Conservation (phyloP, 192 early-diverging fungal genomes). For the Mortierella hygrophila region DNA sequence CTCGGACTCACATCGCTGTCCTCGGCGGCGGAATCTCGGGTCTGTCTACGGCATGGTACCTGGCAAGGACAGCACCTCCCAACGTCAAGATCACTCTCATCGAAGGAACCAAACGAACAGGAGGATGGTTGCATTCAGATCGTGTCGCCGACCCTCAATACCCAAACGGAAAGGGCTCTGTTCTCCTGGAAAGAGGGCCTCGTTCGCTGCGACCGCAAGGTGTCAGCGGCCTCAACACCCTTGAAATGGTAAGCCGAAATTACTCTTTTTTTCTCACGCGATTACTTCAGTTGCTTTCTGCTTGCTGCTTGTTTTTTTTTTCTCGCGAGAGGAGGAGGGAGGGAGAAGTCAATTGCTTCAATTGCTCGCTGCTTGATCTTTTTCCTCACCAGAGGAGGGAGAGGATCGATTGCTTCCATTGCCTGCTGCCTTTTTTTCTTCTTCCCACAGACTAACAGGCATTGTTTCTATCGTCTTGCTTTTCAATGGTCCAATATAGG, state of each 20-base stretch:
- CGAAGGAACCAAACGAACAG: conserved; percentile 75
- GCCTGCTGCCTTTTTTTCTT: background rate
- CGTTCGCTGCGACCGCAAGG: conserved; percentile 84
- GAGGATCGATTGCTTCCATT: background rate
- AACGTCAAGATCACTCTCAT: conserved; percentile 76
- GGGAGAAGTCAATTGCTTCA: too few species aligned
- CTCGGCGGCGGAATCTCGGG: conserved; percentile 95
- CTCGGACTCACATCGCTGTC: conserved; percentile 71
- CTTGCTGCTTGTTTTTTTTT: too few species aligned
- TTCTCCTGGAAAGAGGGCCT: conserved; percentile 86
- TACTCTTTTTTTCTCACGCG: background rate
- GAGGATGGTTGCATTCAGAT: conserved; percentile 91
- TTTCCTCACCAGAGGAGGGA: too few species aligned
- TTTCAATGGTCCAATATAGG: conserved; percentile 27
- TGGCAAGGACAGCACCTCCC: conserved; percentile 61
- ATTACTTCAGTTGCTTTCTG: too few species aligned
- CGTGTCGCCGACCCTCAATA: conserved; percentile 53
- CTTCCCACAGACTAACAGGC: background rate
- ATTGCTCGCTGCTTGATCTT: too few species aligned
- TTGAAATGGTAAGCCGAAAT: conserved; percentile 77
- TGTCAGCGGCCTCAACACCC: conserved; percentile 74
- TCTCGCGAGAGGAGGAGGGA: too few species aligned
- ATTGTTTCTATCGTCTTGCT: background rate
- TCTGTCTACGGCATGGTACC: conserved; percentile 86
- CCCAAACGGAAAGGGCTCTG: conserved; percentile 25